These are phyloP conservation scores for Beta corolliflora DNA, from an alignment of 179 eudicot genomes.

Conservation along the genomic window DNA sequence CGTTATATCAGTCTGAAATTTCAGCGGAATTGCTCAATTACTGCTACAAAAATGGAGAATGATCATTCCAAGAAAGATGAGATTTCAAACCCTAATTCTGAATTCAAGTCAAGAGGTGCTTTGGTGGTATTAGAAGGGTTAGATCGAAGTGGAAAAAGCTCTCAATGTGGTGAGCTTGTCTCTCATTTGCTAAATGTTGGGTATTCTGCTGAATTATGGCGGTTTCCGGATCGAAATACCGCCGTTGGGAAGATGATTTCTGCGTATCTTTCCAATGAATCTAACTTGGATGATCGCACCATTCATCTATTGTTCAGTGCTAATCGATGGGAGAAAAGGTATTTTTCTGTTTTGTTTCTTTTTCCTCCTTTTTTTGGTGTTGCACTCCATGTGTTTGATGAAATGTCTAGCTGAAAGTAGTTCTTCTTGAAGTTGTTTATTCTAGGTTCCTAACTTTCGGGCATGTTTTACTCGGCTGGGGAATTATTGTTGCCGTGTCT, in stretches of 20 bases:
- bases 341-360: neutral
- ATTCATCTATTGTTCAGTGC: conserved; percentile 89
- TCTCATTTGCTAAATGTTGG: conserved; percentile 63
- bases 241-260: conserved; percentile 86
- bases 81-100: neutral
- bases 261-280: conserved; percentile 71
- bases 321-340: conserved; percentile 99
- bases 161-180: conserved; percentile 60
- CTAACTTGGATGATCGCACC: conserved; percentile 79
- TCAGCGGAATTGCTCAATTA: conserved; percentile 36
- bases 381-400: conserved; percentile 15
- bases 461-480: neutral
- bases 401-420: conserved; percentile 20
- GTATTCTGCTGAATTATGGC: conserved; percentile 69
- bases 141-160: conserved; percentile 94
- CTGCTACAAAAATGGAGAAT: conserved; percentile 49
- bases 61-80: conserved; percentile 9
- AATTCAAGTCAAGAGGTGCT: conserved; percentile 62
- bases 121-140: conserved; percentile 89
- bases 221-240: conserved; percentile 84
- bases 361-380: conserved; percentile 9
- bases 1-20: neutral
- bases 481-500: neutral
- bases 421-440: neutral
- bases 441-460: neutral